phyloP scores from a whole-genome alignment of 768 basidiomycete species.

The Psilocybe cubensis region DNA sequence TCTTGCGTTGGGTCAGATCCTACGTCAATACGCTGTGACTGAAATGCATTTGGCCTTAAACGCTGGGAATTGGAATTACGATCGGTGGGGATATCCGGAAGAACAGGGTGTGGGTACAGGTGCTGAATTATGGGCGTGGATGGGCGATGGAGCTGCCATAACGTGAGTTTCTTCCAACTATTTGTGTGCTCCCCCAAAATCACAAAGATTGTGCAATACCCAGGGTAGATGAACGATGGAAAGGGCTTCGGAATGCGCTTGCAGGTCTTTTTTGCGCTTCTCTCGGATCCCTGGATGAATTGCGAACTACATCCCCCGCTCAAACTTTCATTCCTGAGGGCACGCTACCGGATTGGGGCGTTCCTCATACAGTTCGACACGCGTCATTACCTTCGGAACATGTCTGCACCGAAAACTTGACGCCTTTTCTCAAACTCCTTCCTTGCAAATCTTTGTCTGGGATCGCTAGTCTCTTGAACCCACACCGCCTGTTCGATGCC shows the following conservation, averaged over 20 bases:
- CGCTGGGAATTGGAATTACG: constrained; percentile 91
- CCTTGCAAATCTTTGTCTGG: constrained; percentile 93
- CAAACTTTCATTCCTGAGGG: constrained; percentile 67
- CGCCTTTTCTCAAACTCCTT: constrained; percentile 92
- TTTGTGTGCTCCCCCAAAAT: constrained; percentile 5
- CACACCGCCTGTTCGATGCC: constrained; percentile 85
- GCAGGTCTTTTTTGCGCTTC: constrained; percentile 96
- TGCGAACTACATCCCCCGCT: constrained; percentile 71
- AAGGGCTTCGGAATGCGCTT: constrained; percentile 83
- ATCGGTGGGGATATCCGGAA: constrained; percentile 80
- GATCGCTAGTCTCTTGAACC: constrained; percentile 80
- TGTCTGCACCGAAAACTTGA: constrained; percentile 98
- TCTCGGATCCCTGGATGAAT: constrained; percentile 74
- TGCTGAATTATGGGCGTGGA: constrained; percentile 92
- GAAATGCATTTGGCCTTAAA: constrained; percentile 91
- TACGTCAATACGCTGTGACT: constrained; percentile 83
- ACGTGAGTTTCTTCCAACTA: constrained; percentile 41
- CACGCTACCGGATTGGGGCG: constrained; percentile 48
- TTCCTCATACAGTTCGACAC: constrained; percentile 65
- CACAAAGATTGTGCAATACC: not conserved
- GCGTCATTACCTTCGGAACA: constrained; percentile 81
- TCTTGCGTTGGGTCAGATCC: constrained; percentile 82
- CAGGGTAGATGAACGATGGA: constrained; percentile 82
- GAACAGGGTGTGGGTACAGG: constrained; percentile 80
- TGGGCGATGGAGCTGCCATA: constrained; percentile 63